Evolutionary conservation across 116 monocot genomes (phyloP).

Genomic region (Iris pallida): DNA sequence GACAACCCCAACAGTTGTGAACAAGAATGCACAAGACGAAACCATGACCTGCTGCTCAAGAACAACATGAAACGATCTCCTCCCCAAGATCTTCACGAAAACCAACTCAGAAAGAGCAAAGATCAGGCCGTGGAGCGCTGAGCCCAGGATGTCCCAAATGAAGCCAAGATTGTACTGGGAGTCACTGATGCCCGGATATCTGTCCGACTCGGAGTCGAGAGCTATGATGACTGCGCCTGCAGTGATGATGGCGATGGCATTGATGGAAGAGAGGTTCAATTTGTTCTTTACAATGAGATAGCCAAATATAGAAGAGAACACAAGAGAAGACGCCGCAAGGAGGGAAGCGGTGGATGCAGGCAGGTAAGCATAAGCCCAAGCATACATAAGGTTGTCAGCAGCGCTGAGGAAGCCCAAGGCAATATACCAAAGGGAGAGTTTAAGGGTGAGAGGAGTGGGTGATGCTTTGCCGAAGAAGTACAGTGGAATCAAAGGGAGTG

Average conservation of each 20-base stretch:
- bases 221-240: constrained; percentile 63
- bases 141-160: constrained; percentile 72
- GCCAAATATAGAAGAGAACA: constrained; percentile 81
- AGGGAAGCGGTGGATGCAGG: constrained; percentile 94
- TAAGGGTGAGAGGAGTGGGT: constrained; percentile 61
- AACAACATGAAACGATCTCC: constrained; percentile 83
- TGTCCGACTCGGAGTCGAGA: constrained; percentile 70
- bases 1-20: constrained; percentile 70
- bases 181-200: constrained; percentile 53
- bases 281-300: constrained; percentile 74
- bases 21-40: constrained; percentile 47
- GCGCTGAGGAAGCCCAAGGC: constrained; percentile 77
- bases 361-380: constrained; percentile 93
- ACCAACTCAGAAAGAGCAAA: constrained; percentile 91
- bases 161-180: constrained; percentile 65
- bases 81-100: constrained; percentile 60
- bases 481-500: constrained; percentile 45
- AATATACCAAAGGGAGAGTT: constrained; percentile 60
- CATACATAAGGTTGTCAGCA: constrained; percentile 80
- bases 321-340: constrained; percentile 64
- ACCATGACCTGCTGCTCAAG: constrained; percentile 59
- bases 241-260: constrained; percentile 77
- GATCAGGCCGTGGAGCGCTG: constrained; percentile 91
- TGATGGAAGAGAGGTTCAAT: constrained; percentile 56
- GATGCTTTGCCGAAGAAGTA: constrained; percentile 37